Evolutionary conservation across 345 rosid genomes (phyloP).

Genomic region (Trapa bicornis): DNA sequence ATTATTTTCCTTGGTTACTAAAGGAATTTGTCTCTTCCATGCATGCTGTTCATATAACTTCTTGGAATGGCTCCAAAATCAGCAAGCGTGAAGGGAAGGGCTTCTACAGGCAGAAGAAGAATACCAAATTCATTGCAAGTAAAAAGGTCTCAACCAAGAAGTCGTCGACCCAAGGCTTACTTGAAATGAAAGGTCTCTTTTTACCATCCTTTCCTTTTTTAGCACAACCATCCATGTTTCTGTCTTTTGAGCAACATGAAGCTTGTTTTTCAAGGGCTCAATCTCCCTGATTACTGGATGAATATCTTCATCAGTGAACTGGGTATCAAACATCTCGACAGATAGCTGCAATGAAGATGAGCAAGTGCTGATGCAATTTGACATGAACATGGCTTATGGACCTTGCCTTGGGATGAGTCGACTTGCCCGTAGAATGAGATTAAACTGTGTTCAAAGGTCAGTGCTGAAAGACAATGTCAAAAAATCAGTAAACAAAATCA

Average conservation of each 20-base stretch:
- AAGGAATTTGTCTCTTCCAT: not conserved
- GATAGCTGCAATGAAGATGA: conserved; percentile 36
- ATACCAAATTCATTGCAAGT: conserved; percentile 23
- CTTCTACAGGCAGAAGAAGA: conserved; percentile 53
- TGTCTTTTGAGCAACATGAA: not conserved
- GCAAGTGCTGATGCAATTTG: conserved; percentile 52
- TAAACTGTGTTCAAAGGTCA: no score
- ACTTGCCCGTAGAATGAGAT: no score
- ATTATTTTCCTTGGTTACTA: not conserved
- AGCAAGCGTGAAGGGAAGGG: conserved; percentile 33
- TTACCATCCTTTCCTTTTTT: not conserved
- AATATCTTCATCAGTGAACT: not conserved
- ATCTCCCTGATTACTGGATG: not conserved
- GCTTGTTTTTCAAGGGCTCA: not conserved
- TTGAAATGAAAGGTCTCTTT: conserved; percentile 36
- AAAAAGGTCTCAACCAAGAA: conserved; percentile 21
- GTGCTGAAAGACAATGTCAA: no score
- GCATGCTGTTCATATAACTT: not conserved
- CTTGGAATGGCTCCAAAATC: conserved; percentile 34
- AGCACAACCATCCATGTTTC: not conserved
- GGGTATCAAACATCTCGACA: conserved; percentile 10
- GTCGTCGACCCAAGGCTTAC: conserved; percentile 34
- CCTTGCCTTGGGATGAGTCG: conserved; percentile 58
- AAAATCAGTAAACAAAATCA: no score
- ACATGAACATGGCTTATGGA: conserved; percentile 75